A percentile compares a stretch with the other conserved stretches of the same genome.
Conservation (phyloP, 2,329 filamentous ascomycete genomes). For the Sporothrix schenckii region DNA sequence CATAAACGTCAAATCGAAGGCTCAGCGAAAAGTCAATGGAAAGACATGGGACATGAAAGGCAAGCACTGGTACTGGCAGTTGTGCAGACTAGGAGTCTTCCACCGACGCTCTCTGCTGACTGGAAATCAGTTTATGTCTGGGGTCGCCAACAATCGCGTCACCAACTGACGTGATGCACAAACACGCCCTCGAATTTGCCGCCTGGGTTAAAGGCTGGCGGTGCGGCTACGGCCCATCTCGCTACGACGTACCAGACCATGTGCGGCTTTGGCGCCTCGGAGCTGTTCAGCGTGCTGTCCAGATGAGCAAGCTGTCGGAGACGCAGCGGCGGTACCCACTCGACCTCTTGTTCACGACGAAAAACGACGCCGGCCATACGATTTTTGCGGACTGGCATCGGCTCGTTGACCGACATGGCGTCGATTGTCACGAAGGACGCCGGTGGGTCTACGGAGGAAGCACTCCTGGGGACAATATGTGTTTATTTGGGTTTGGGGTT, state of each 20-base stretch:
- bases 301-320: constrained; percentile 36
- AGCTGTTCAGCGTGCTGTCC: constrained; percentile 49
- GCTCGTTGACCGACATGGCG: constrained; percentile 38
- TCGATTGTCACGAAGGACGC: constrained; percentile 47
- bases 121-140: not conserved
- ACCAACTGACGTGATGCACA: not conserved
- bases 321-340: constrained; percentile 38
- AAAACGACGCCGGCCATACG: constrained; percentile 47
- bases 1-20: not conserved
- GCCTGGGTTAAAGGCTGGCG: constrained; percentile 14
- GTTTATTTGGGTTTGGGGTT: constrained; percentile 16
- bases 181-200: not conserved
- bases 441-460: constrained; percentile 41
- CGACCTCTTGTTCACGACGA: constrained; percentile 45
- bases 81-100: no score
- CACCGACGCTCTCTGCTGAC: not conserved
- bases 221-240: constrained; percentile 44
- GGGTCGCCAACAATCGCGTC: no score
- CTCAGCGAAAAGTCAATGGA: not conserved
- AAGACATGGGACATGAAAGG: not conserved
- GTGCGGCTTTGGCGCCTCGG: constrained; percentile 50
- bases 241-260: constrained; percentile 49
- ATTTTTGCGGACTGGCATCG: constrained; percentile 49
- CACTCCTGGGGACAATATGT: no score
- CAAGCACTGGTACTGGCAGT: not conserved